Percentiles rank a stretch among this genome's conserved stretches.
Evolutionary conservation across 2,329 filamentous ascomycete species (phyloP).

Genomic region (Aspergillus ruber): DNA sequence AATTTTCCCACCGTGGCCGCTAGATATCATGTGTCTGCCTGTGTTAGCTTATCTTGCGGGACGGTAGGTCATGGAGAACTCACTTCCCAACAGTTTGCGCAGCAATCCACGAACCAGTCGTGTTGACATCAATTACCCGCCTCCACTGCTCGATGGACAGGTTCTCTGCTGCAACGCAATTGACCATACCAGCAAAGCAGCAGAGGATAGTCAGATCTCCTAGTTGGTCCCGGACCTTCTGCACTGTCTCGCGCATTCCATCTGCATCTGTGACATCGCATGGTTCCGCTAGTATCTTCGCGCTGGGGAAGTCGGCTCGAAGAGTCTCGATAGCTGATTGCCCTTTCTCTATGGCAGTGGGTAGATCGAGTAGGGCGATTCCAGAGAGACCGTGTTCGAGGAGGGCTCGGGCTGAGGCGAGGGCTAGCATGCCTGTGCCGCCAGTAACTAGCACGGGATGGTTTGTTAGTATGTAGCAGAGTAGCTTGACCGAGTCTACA

Average conservation of each 20-base stretch:
- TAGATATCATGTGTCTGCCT: slow-evolving; percentile 46
- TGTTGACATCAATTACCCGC: slow-evolving; percentile 63
- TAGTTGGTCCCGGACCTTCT: slow-evolving; percentile 24
- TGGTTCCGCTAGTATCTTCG: slow-evolving; percentile 45
- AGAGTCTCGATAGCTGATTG: slow-evolving; percentile 41
- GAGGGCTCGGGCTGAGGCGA: slow-evolving; percentile 53
- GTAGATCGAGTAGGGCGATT: slow-evolving; percentile 56
- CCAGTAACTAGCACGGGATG: slow-evolving; percentile 51
- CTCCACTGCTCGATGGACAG: slow-evolving; percentile 55
- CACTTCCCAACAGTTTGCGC: slow-evolving; percentile 56
- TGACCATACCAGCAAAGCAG: slow-evolving; percentile 64
- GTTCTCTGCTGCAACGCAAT: slow-evolving; percentile 54
- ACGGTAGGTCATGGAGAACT: not conserved
- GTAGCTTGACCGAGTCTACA: slow-evolving; percentile 1
- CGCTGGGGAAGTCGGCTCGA: slow-evolving; percentile 47
- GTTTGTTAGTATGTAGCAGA: not conserved
- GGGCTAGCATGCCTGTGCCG: slow-evolving; percentile 58
- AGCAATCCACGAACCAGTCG: slow-evolving; percentile 62
- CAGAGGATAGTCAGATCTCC: slow-evolving; percentile 52
- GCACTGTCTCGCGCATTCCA: slow-evolving; percentile 8
- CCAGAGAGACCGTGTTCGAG: slow-evolving; percentile 60
- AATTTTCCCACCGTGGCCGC: slow-evolving; percentile 53
- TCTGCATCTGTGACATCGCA: slow-evolving; percentile 56
- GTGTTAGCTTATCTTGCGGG: not conserved
- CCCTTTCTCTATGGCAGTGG: slow-evolving; percentile 35